Evolutionary conservation across 495 filamentous ascomycete genomes (phyloP).

Genomic region (Xylaria flabelliformis): DNA sequence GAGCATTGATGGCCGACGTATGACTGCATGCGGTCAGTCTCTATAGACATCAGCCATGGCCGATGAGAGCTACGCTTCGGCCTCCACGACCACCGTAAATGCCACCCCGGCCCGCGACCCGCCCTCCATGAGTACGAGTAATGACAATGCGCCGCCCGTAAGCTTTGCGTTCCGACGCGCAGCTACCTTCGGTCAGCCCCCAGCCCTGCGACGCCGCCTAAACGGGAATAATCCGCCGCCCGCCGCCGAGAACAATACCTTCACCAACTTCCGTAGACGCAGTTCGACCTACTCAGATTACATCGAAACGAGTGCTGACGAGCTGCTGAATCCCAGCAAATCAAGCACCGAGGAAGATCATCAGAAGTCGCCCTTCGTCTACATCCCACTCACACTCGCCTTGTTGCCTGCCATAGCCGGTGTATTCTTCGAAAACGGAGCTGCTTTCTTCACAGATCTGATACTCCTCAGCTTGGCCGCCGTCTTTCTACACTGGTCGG

Average conservation of each 20-base stretch:
- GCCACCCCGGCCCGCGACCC: constrained; percentile 7
- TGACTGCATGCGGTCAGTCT: constrained; percentile 27
- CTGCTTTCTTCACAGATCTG: constrained; percentile 80
- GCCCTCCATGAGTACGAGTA: constrained; percentile 12
- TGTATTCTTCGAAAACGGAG: constrained; percentile 83
- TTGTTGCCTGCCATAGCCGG: constrained; percentile 85
- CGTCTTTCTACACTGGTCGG: constrained; percentile 92
- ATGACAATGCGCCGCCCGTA: constrained; percentile 24
- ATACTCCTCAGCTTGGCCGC: constrained; percentile 78
- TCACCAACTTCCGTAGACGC: constrained; percentile 58
- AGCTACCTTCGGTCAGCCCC: constrained; percentile 44
- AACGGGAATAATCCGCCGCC: constrained; percentile 26
- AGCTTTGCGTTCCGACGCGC: constrained; percentile 43
- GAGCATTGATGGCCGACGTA: constrained; percentile 4
- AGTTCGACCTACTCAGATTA: constrained; percentile 79
- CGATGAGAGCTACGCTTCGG: constrained; percentile 32
- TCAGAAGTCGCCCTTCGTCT: constrained; percentile 64
- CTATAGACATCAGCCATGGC: constrained; percentile 33
- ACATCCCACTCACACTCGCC: constrained; percentile 78
- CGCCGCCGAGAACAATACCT: constrained; percentile 35
- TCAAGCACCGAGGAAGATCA: constrained; percentile 28
- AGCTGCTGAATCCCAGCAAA: constrained; percentile 71
- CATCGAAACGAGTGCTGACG: constrained; percentile 73
- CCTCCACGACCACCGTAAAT: constrained; percentile 34
- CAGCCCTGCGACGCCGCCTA: constrained; percentile 32